Conservation (phyloP, 306 rosid genomes). For the Trichosanthes cucumerina region DNA sequence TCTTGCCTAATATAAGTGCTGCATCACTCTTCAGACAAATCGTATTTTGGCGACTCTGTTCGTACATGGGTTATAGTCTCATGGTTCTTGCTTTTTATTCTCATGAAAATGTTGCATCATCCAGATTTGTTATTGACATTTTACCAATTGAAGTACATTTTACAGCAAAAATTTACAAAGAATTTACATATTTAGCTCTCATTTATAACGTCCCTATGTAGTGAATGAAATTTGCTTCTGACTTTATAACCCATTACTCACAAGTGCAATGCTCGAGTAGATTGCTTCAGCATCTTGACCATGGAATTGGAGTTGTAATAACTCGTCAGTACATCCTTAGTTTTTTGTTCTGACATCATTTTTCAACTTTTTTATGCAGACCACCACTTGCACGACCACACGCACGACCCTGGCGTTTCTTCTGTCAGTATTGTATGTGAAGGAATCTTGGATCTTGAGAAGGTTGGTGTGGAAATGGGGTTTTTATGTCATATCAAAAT, state of each 20-base stretch:
- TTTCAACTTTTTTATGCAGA: constrained; percentile 35
- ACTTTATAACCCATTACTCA: background rate
- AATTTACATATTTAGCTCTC: background rate
- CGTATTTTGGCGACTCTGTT: background rate
- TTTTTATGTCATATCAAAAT: background rate
- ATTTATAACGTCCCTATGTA: background rate
- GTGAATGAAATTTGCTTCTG: background rate
- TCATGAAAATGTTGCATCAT: background rate
- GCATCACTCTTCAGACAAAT: background rate
- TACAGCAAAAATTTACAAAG: background rate
- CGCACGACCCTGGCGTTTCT: constrained; percentile 88
- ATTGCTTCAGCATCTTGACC: background rate
- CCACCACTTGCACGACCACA: constrained; percentile 75
- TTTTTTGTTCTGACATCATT: background rate
- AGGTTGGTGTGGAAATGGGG: constrained; percentile 33
- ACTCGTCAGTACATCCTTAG: background rate
- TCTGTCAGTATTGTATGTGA: constrained; percentile 95
- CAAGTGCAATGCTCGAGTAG: background rate
- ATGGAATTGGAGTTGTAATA: background rate
- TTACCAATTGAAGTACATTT: background rate
- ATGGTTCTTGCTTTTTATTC: background rate
- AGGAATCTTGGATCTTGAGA: constrained; percentile 94
- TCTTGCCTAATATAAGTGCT: background rate
- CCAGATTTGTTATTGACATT: background rate
- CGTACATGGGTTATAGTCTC: background rate